Base-by-base conservation (phyloP, 2,329 filamentous ascomycete species). In the Leptographium lundbergii region DNA sequence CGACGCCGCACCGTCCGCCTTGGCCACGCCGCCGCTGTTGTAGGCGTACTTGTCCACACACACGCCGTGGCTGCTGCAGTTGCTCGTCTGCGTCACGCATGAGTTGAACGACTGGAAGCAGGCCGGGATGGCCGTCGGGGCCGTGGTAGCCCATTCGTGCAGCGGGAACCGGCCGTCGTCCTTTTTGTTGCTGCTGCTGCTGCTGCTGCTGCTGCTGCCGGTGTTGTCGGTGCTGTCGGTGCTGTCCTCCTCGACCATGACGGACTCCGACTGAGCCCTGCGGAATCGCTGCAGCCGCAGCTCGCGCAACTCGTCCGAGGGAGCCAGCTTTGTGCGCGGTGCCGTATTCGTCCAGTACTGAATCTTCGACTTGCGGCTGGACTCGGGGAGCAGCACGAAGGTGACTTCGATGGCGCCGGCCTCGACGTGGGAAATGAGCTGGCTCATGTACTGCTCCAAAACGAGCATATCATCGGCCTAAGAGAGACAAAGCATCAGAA, bases 1-100 rank as follows among this genome's bases (percentile, higher is more conserved):
- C 39, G 76, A 57, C 13, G 53, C 22, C 9, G 39, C 47, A 19
- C 42, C 27, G 29, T 48, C 19, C 17, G 34, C 11, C 25, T 53
- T 70, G 13, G 71, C 71, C 10, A 63, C 25, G n/a, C 54, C 64
- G 60, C 77, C 76, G 57, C 73, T 72, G 66, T 67, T 68, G 58
- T 69, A 68, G 17, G 73, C 70, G 63, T 81, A 91, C 67, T 86
- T 87, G 69, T 87, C 77, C 64, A 79, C 75, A 76, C 94, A 97
- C 32, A 72, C 68, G 54, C 94, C 94, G 71, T 94, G 91, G 58
- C 87, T 84, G 17, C 87, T 89, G 79, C 94, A 99, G 69, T 83
- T 84, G 66, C 83, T 80, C 2, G 94, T 99, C 48, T 75, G 76
- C 60, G 78, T 77, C 56, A 80, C 74, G 74, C 92, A 97, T 60